Conservation (phyloP, 106 monocot species). For the Phalaenopsis equestris region DNA sequence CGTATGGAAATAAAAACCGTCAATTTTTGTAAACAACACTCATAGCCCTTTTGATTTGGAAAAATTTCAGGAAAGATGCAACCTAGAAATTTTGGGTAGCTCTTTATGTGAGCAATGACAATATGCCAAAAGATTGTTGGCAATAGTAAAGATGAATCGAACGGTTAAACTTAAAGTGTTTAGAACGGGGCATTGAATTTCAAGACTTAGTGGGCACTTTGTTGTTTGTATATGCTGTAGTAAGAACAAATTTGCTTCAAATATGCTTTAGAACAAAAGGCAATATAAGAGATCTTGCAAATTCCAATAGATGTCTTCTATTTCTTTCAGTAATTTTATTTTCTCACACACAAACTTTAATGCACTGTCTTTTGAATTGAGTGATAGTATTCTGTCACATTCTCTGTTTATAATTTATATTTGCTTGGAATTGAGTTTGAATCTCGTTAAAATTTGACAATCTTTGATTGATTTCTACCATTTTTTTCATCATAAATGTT, state of each 20-base stretch:
- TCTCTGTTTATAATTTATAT: neutral
- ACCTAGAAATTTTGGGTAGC: neutral
- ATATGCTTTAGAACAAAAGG: conserved; percentile 7
- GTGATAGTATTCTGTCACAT: conserved; percentile 6
- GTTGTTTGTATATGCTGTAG: conserved; percentile 11
- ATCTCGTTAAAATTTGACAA: conserved; percentile 8
- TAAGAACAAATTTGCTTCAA: conserved; percentile 6
- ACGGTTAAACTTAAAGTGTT: neutral
- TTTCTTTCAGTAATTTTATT: conserved; percentile 16
- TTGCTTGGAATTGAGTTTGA: conserved; percentile 8
- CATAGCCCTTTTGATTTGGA: neutral
- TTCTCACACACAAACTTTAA: conserved; percentile 2
- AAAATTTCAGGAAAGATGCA: neutral
- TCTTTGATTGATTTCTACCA: neutral
- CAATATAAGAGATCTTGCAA: neutral
- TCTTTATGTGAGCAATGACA: neutral
- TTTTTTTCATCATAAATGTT: conserved; percentile 6
- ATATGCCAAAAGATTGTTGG: neutral
- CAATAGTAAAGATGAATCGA: neutral
- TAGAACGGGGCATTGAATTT: conserved; percentile 3
- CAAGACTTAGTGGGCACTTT: conserved; percentile 3
- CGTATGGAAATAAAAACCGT: neutral
- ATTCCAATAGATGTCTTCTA: conserved; percentile 5
- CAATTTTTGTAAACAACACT: neutral
- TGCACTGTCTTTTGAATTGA: conserved; percentile 7